Evolutionary conservation across 805 yeast genomes (phyloP).

Genomic region (Ogataea haglerorum): DNA sequence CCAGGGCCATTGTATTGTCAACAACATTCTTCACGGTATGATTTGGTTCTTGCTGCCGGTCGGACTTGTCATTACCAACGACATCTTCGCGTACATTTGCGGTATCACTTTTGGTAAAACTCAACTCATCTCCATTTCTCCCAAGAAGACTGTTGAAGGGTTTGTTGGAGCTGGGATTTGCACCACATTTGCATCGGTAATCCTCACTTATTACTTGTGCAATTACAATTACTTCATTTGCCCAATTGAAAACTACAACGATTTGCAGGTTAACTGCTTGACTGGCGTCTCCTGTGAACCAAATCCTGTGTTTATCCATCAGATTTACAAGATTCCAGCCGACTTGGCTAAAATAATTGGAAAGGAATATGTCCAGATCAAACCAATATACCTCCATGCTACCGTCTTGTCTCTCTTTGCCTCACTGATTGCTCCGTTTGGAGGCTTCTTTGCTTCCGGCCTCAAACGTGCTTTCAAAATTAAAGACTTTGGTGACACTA

Average conservation of each 20-base stretch:
- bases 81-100: constrained; percentile 93
- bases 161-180: constrained; percentile 97
- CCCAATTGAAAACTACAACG: constrained; percentile 61
- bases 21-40: constrained; percentile 83
- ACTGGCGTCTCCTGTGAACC: constrained; percentile 70
- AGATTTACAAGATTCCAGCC: constrained; percentile 71
- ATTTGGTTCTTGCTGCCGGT: constrained; percentile 95
- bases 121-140: constrained; percentile 88
- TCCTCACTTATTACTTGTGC: constrained; percentile 61
- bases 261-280: constrained; percentile 57
- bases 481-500: constrained; percentile 96
- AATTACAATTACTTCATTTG: constrained; percentile 77
- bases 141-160: constrained; percentile 97
- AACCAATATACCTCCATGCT: constrained; percentile 90
- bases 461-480: constrained; percentile 93
- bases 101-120: constrained; percentile 96
- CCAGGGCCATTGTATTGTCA: constrained; percentile 91
- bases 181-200: constrained; percentile 70
- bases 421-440: constrained; percentile 95
- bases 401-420: constrained; percentile 89
- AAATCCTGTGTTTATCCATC: constrained; percentile 86
- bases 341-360: constrained; percentile 46
- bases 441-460: constrained; percentile 98
- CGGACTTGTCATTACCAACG: constrained; percentile 88
- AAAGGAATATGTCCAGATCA: constrained; percentile 53